A percentile compares a stretch with the other conserved stretches of the same genome.
phyloP scores from a whole-genome alignment of 768 basidiomycete species.

The Amanita pallidorosea region DNA sequence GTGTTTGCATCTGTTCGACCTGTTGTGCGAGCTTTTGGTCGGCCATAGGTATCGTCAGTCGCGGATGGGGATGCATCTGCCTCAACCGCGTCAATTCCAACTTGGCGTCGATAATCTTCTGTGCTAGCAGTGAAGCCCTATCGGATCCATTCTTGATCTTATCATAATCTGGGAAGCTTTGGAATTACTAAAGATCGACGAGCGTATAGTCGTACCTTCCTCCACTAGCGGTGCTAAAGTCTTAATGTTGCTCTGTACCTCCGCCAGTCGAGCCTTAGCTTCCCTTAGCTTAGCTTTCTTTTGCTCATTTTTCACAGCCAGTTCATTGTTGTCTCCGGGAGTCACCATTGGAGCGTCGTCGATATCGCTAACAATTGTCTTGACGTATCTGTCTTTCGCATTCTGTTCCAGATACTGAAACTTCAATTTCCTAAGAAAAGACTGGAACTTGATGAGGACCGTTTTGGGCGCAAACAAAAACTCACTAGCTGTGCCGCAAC shows the following conservation, averaged over 20 bases:
- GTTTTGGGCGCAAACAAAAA: not conserved
- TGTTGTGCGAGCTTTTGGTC: slow-evolving; percentile 66
- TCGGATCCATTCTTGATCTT: slow-evolving; percentile 40
- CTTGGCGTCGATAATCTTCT: slow-evolving; percentile 76
- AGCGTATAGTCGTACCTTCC: slow-evolving; percentile 30
- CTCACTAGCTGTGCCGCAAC: slow-evolving; percentile 54
- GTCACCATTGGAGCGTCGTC: slow-evolving; percentile 76
- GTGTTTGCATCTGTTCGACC: slow-evolving; percentile 67
- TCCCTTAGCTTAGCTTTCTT: slow-evolving; percentile 63
- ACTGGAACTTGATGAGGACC: slow-evolving; percentile 22
- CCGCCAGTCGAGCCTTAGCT: slow-evolving; percentile 50
- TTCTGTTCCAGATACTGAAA: slow-evolving; percentile 87
- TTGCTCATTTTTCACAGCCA: slow-evolving; percentile 46
- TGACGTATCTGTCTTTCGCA: slow-evolving; percentile 82
- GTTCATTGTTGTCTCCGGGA: slow-evolving; percentile 66
- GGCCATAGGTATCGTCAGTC: slow-evolving; percentile 68
- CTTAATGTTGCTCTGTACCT: slow-evolving; percentile 52
- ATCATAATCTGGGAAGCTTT: slow-evolving; percentile 38
- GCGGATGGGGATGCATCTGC: slow-evolving; percentile 69
- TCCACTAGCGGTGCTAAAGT: slow-evolving; percentile 60
- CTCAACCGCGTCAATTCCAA: slow-evolving; percentile 72
- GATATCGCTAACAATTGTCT: slow-evolving; percentile 75
- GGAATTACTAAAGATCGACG: not conserved
- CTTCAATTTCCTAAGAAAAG: slow-evolving; percentile 72
- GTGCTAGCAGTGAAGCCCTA: slow-evolving; percentile 49